Conservation (phyloP, 1,284 basidiomycete genomes). For the Ceratobasidium sp. region DNA sequence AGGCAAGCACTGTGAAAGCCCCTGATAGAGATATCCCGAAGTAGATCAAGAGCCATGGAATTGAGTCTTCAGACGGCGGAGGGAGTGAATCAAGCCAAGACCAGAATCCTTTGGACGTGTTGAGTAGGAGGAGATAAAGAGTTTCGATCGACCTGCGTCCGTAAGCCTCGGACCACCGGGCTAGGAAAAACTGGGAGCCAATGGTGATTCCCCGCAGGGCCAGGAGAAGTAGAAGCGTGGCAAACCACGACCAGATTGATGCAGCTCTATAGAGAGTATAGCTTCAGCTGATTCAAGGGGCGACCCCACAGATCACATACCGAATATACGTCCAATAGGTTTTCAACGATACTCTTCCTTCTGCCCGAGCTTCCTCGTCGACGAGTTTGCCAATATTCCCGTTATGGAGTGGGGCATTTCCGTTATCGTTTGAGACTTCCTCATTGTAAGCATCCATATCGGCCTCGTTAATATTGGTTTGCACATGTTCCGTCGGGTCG, state of each 20-base stretch:
- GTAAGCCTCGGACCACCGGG: slow-evolving; percentile 70
- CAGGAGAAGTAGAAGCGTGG: slow-evolving; percentile 62
- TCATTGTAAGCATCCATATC: slow-evolving; percentile 39
- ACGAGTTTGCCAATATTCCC: slow-evolving; percentile 60
- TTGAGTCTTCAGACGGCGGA: slow-evolving; percentile 63
- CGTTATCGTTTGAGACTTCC: slow-evolving; percentile 23
- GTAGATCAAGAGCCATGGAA: slow-evolving; percentile 71
- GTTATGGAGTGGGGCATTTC: slow-evolving; percentile 34
- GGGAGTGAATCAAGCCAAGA: slow-evolving; percentile 59
- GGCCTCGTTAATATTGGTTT: slow-evolving; percentile 39
- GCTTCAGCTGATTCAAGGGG: neutral
- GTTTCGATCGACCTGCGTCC: slow-evolving; percentile 47
- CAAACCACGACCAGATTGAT: slow-evolving; percentile 58
- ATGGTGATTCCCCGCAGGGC: slow-evolving; percentile 64
- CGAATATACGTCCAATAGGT: slow-evolving; percentile 65
- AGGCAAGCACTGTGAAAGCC: slow-evolving; percentile 61
- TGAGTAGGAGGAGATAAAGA: slow-evolving; percentile 48
- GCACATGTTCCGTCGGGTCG: slow-evolving; percentile 24
- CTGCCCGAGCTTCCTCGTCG: slow-evolving; percentile 67
- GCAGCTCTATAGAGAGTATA: slow-evolving; percentile 54
- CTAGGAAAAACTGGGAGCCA: slow-evolving; percentile 62
- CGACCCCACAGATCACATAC: slow-evolving; percentile 4
- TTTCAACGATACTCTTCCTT: slow-evolving; percentile 65
- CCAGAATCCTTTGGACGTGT: slow-evolving; percentile 47
- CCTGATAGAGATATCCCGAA: slow-evolving; percentile 65